These are phyloP conservation scores for Lithospermum erythrorhizon DNA, from an alignment of 257 asterid species.

Conservation along the genomic window DNA sequence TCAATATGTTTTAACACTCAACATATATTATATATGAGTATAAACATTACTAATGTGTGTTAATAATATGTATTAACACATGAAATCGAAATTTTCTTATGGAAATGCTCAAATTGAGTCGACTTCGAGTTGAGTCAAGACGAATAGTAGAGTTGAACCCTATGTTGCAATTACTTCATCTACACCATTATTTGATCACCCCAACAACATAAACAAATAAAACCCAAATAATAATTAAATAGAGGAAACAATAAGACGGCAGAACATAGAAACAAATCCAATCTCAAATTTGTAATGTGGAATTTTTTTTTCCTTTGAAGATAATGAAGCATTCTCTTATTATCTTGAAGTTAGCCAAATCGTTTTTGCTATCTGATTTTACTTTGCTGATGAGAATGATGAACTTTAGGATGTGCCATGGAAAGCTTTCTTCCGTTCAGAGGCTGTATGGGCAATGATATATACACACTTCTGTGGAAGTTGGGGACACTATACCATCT, in stretches of 20 bases:
- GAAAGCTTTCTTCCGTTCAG: slow-evolving; percentile 72
- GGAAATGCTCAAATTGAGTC: too few species aligned
- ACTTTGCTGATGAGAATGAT: neutral
- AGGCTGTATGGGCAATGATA: slow-evolving; percentile 99
- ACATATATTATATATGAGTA: too few species aligned
- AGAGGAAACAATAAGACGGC: too few species aligned
- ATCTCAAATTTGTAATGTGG: neutral
- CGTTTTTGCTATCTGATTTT: neutral
- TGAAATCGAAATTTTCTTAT: too few species aligned
- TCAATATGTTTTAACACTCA: too few species aligned
- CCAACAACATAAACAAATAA: neutral
- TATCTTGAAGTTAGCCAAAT: neutral
- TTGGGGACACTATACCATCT: slow-evolving; percentile 95
- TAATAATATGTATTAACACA: too few species aligned
- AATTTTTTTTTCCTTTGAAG: neutral
- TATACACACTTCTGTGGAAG: slow-evolving; percentile 97
- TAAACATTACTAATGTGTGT: too few species aligned
- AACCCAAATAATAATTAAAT: too few species aligned
- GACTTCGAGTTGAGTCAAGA: too few species aligned
- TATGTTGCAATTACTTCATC: too few species aligned
- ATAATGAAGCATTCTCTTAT: neutral
- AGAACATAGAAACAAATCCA: neutral
- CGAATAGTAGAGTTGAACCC: too few species aligned
- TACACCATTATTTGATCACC: neutral
- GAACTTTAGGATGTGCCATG: slow-evolving; percentile 78